These are phyloP conservation scores for Kuraishia cidri DNA, from an alignment of 805 yeast genomes.

Conservation along the genomic window DNA sequence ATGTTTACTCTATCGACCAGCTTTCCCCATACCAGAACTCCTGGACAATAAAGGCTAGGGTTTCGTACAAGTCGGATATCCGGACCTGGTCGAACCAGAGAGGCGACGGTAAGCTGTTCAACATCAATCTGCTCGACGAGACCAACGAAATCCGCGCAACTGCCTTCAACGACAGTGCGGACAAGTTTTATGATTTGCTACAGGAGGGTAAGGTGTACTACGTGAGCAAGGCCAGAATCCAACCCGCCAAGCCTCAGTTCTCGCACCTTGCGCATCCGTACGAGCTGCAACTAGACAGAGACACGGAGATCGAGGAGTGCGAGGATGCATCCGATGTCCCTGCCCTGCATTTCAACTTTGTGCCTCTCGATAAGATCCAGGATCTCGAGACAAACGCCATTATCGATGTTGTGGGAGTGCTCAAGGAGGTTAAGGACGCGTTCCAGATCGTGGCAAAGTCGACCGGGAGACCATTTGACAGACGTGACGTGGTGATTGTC, in stretches of 20 bases:
- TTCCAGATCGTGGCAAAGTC: slow-evolving; percentile 76
- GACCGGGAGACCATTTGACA: slow-evolving; percentile 86
- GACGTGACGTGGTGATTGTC: slow-evolving; percentile 81
- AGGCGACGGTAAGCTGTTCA: slow-evolving; percentile 88
- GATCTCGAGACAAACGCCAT: slow-evolving; percentile 60
- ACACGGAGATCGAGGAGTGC: slow-evolving; percentile 66
- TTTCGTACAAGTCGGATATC: slow-evolving; percentile 78
- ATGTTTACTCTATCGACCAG: slow-evolving; percentile 70
- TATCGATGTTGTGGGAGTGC: slow-evolving; percentile 82
- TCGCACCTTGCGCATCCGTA: slow-evolving; percentile 80
- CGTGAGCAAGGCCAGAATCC: slow-evolving; percentile 72
- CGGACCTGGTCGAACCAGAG: slow-evolving; percentile 80
- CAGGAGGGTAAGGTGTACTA: slow-evolving; percentile 89
- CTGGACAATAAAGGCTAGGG: slow-evolving; percentile 94
- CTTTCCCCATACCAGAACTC: slow-evolving; percentile 83
- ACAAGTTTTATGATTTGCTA: slow-evolving; percentile 61
- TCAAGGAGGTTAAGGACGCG: slow-evolving; percentile 67
- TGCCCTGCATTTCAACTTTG: slow-evolving; percentile 66
- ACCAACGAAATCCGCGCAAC: slow-evolving; percentile 96
- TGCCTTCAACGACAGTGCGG: slow-evolving; percentile 84
- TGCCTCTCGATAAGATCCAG: slow-evolving; percentile 57
- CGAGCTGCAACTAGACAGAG: slow-evolving; percentile 76
- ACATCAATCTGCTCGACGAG: slow-evolving; percentile 82
- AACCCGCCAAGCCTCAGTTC: slow-evolving; percentile 78
- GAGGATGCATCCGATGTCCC: slow-evolving; percentile 59